Evolutionary conservation across 202 grass and related monocot species (phyloP).

Genomic region (Dendrocalamus latiflorus): DNA sequence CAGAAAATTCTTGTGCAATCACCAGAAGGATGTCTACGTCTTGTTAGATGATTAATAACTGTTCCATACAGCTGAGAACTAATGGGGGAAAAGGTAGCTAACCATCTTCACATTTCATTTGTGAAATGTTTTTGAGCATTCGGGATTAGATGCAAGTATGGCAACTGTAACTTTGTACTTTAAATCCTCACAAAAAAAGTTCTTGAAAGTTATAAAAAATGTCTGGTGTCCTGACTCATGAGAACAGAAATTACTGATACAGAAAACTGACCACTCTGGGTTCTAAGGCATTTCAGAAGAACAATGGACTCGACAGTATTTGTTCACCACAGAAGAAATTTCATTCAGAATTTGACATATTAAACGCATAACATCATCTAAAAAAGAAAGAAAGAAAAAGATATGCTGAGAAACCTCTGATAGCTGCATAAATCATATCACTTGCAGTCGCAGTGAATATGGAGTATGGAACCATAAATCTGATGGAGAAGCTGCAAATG

Average conservation of each 20-base stretch:
- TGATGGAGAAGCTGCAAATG: not conserved
- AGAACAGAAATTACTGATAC: not conserved
- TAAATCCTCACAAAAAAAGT: not conserved
- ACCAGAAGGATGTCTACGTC: too few species aligned
- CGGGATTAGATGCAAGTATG: not conserved
- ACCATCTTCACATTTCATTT: slow-evolving; percentile 12
- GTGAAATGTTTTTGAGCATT: not conserved
- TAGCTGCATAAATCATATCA: not conserved
- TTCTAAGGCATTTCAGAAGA: not conserved
- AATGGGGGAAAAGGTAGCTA: too few species aligned
- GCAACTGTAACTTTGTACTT: not conserved
- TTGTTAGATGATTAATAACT: too few species aligned
- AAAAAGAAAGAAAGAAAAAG: not conserved
- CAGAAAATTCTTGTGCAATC: slow-evolving; percentile 17
- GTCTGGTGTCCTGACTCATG: not conserved
- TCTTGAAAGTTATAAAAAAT: not conserved
- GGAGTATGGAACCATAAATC: not conserved
- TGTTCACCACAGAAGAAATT: not conserved
- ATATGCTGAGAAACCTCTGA: not conserved
- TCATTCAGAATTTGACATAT: not conserved
- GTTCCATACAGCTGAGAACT: too few species aligned
- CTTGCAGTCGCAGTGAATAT: not conserved
- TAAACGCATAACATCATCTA: not conserved
- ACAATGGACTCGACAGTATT: not conserved
- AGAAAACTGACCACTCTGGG: not conserved